Base-by-base conservation (phyloP, 2,329 filamentous ascomycete genomes). In the Coniella vitis region DNA sequence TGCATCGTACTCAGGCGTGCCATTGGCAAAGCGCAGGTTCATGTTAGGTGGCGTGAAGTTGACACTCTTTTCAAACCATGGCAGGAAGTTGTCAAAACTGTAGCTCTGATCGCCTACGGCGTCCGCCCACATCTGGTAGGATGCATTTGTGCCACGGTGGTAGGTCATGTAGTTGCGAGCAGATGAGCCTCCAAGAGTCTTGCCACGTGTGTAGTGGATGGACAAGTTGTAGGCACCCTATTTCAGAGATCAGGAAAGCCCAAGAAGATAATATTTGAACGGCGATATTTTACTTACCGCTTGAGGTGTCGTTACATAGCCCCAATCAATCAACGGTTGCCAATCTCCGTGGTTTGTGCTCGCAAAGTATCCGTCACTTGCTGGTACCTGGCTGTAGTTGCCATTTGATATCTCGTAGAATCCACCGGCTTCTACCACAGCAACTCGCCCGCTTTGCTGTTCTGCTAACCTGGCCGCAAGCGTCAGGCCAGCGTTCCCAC, bases 361-460 rank as follows among this genome's bases (percentile, higher is more conserved):
- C 1, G 34, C 31, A 17, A 38, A 48, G 14, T 7, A 21, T 4
- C 8, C 16, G 9, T 38, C 48, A 13, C 16, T 10, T 1, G 48
- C 17, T 7, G 49, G 49, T 3, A 47, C 21, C n/a, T 29, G 14
- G 29, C 49, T 43, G 9, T 39, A 25, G 25, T 44, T 44, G 25
- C 35, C 21, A 14, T 48, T 51, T 22, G 39, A 44, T 12, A 41
- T 19, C 35, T 48, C 34, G 19, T 48, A 51, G 35, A 44, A 51
- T 25, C 25, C 31, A n/a, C 49, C 49, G 4, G 49, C 49, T 25
- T 51, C 49, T 3, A 51, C 32, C 3, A 51, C 49, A 7, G 14
- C 49, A 1, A 51, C 49, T 14, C 57, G 57, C 21, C 64, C 58
- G 20, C 29, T 19, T 4, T 34, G 17, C 5, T 48, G 14, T 21